Base-by-base conservation (phyloP, 805 yeast species). In the Yarrowia keelungensis region DNA sequence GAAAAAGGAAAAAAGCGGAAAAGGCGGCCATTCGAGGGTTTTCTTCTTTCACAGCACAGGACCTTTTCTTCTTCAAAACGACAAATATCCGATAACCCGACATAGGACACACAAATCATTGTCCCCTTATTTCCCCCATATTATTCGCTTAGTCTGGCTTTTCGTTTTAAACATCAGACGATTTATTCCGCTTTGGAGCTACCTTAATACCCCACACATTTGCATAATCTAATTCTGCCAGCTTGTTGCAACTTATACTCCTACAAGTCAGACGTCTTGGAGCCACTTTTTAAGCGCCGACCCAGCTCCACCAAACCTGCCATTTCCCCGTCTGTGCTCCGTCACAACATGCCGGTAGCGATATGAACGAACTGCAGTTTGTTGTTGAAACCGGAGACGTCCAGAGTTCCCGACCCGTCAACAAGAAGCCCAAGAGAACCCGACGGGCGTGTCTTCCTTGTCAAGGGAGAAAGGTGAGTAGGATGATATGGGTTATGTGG, bases 391-490 rank as follows among this genome's bases (percentile, higher is more conserved):
- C 65, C 51, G 65, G 65, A 10, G 51, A 43, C 42, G 51, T 45
- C 65, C 50, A 43, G 42, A 35, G 43, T 19, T 59, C 65, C 16
- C 15, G 42, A 12, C 51, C 65, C 42, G 35, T 19, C 43, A 69
- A 65, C 38, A 70, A 67, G 14, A 69, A 74, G 35, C 70, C 69
- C 14, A 73, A 73, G 53, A 69, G 76, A 19, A 75, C 73, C 42
- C 69, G 72, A 50, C 71, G 71, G 12, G 76, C 76, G 1, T 74
- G 76, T 51, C 45, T 61, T 36, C 56, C 61, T 8, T 74, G 76
- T 61, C 71, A 74, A 36, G 68, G 68, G 15, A 68, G 72, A 16
- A 74, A 74, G 68, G 74, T 59, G 65, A 59, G 65, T 59, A 32
- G 3, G 15, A 15, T 3, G 32, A 26, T 1, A 19, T 19, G 19